Percentiles rank a stretch among this genome's conserved stretches.
phyloP scores from a whole-genome alignment of 2,329 filamentous ascomycete species.

The Phialophora macrospora region DNA sequence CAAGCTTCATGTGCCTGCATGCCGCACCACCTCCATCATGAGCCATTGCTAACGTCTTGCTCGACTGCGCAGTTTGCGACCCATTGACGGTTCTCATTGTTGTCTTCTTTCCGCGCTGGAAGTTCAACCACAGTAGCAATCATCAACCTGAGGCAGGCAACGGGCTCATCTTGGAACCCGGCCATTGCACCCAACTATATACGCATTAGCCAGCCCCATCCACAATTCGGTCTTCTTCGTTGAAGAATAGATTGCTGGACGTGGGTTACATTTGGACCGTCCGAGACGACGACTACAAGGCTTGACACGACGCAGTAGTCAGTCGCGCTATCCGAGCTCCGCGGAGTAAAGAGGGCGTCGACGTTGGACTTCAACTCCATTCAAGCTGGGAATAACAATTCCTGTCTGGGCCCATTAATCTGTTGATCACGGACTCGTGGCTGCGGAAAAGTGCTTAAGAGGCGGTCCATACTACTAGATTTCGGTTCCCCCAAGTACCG shows the following conservation, averaged over 20 bases:
- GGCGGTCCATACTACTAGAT: constrained; percentile 15
- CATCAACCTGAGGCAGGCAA: constrained; percentile 14
- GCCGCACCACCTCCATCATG: constrained; percentile 12
- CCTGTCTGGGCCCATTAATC: neutral
- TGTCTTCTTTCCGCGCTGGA: constrained; percentile 17
- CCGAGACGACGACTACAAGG: constrained; percentile 12
- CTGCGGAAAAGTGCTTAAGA: constrained; percentile 12
- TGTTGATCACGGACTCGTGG: neutral
- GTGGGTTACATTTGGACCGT: neutral
- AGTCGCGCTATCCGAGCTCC: neutral
- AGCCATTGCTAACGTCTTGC: constrained; percentile 21
- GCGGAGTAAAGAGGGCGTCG: neutral
- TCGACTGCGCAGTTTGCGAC: constrained; percentile 24
- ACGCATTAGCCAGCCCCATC: constrained; percentile 7
- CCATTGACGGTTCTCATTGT: constrained; percentile 23
- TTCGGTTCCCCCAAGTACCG: constrained; percentile 1
- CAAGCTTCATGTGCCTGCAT: constrained; percentile 29
- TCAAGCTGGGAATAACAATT: neutral
- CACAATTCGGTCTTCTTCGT: constrained; percentile 29
- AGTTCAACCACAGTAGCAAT: constrained; percentile 10
- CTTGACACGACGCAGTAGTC: constrained; percentile 5
- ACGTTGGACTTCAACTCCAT: constrained; percentile 1
- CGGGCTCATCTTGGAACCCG: constrained; percentile 8
- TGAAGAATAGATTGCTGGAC: constrained; percentile 29
- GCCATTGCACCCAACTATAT: constrained; percentile 9